Evolutionary conservation across 257 asterid species (phyloP).

Genomic region (Lycium ferocissimum): DNA sequence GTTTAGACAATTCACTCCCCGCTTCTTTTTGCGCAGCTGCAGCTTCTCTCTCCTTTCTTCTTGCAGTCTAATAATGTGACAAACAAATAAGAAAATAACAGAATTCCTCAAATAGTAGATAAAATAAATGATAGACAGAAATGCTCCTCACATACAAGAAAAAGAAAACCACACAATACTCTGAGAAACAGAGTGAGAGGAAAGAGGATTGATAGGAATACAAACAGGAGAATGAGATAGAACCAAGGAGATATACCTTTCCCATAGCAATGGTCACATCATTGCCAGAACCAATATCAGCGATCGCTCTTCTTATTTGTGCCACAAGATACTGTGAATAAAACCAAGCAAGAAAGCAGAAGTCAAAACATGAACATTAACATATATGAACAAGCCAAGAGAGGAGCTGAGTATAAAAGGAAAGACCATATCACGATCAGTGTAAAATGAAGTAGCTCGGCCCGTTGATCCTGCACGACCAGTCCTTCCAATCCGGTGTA

Average conservation of each 20-base stretch:
- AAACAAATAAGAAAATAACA: neutral
- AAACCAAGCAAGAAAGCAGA: slow-evolving; percentile 23
- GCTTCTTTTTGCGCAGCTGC: slow-evolving; percentile 74
- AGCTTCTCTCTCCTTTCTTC: slow-evolving; percentile 86
- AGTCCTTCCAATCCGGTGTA: slow-evolving; percentile 91
- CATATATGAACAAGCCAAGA: neutral
- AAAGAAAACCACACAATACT: neutral
- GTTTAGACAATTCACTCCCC: slow-evolving; percentile 53
- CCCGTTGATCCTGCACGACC: slow-evolving; percentile 97
- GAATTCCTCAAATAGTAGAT: neutral
- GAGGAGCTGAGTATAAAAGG: slow-evolving; percentile 31
- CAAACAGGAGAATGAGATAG: slow-evolving; percentile 25
- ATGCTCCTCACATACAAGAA: neutral
- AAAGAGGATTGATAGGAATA: neutral
- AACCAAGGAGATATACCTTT: slow-evolving; percentile 57
- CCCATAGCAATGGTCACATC: slow-evolving; percentile 73
- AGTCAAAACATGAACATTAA: slow-evolving; percentile 13
- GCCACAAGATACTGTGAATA: slow-evolving; percentile 74
- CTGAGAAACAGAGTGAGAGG: neutral
- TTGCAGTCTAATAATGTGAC: slow-evolving; percentile 58
- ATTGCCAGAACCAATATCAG: slow-evolving; percentile 82
- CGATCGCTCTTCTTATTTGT: slow-evolving; percentile 83
- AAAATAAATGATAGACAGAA: neutral
- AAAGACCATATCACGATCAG: slow-evolving; percentile 81
- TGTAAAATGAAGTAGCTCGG: slow-evolving; percentile 80